Percentiles rank a stretch among this genome's conserved stretches.
phyloP scores from a whole-genome alignment of 768 basidiomycete genomes.

The Fistulinella prunicolor region DNA sequence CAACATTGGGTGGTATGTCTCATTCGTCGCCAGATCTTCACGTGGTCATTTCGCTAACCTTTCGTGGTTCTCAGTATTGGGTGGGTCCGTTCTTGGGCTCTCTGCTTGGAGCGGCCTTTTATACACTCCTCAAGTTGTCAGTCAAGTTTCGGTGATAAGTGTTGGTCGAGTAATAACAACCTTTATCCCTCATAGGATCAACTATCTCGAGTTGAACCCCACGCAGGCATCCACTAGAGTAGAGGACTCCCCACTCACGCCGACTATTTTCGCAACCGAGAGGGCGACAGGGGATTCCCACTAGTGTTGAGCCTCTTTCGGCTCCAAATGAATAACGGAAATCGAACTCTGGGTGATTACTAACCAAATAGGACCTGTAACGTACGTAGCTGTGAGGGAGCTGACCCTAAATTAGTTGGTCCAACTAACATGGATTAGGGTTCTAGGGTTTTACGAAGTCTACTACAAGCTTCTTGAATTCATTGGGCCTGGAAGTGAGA shows the following conservation, averaged over 20 bases:
- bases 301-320: neutral
- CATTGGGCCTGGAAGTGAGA: slow-evolving; percentile 43
- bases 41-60: slow-evolving; percentile 1
- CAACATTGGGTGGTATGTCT: slow-evolving; percentile 67
- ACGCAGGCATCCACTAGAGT: slow-evolving; percentile 27
- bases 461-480: slow-evolving; percentile 45
- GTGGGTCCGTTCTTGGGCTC: slow-evolving; percentile 64
- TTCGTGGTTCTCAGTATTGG: slow-evolving; percentile 51
- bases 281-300: neutral
- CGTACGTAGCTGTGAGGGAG: too few relatives aligned
- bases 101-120: too few relatives aligned
- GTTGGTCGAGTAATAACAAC: slow-evolving; percentile 7
- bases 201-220: too few relatives aligned
- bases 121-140: too few relatives aligned
- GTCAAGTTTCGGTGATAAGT: too few relatives aligned
- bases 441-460: slow-evolving; percentile 25
- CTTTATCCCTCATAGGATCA: slow-evolving; percentile 10
- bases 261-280: slow-evolving; percentile 11
- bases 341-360: too few relatives aligned
- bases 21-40: neutral
- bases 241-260: slow-evolving; percentile 25
- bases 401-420: too few relatives aligned
- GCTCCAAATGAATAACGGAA: neutral
- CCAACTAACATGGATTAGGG: too few relatives aligned
- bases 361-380: too few relatives aligned